A percentile compares a stretch with the other conserved stretches of the same genome.
These are phyloP conservation scores for Sugiyamaella smithiae DNA, from an alignment of 805 yeast genomes.

Conservation along the genomic window DNA sequence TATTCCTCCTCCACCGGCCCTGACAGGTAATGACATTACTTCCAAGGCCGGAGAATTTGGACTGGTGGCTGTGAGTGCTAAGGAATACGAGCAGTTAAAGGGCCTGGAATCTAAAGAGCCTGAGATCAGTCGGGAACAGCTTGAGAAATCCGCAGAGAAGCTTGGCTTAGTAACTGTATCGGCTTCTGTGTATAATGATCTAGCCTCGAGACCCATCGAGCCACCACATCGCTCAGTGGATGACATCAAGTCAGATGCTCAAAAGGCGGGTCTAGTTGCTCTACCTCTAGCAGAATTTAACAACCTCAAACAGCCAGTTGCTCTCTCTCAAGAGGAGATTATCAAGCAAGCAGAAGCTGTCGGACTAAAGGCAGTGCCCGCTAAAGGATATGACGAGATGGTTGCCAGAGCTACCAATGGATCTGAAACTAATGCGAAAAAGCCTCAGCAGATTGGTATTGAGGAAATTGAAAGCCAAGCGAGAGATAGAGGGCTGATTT, in stretches of 20 bases:
- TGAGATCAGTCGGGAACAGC: conserved; percentile 15
- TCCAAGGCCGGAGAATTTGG: neutral
- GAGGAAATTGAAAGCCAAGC: conserved; percentile 15
- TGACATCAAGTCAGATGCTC: conserved; percentile 17
- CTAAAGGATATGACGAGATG: conserved; percentile 53
- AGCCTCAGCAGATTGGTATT: neutral
- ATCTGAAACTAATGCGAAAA: neutral
- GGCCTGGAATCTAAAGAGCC: conserved; percentile 1
- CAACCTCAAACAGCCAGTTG: conserved; percentile 2
- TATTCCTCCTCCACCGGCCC: neutral
- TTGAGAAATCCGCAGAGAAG: conserved; percentile 19
- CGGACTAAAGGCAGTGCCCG: conserved; percentile 52
- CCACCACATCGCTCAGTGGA: conserved; percentile 3
- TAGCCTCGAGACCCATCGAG: neutral
- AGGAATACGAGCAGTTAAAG: neutral
- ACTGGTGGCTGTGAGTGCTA: neutral
- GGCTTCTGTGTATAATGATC: conserved; percentile 9
- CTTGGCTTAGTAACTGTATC: conserved; percentile 25
- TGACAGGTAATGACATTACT: neutral
- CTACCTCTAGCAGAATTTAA: conserved; percentile 22
- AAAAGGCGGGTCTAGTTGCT: conserved; percentile 21
- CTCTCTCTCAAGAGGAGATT: conserved; percentile 29
- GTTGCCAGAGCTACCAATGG: conserved; percentile 34
- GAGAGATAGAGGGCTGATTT: conserved; percentile 8
- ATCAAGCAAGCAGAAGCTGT: conserved; percentile 39